These are phyloP conservation scores for Cryptococcus sp. DNA, from an alignment of 1,284 basidiomycete genomes.

Conservation along the genomic window DNA sequence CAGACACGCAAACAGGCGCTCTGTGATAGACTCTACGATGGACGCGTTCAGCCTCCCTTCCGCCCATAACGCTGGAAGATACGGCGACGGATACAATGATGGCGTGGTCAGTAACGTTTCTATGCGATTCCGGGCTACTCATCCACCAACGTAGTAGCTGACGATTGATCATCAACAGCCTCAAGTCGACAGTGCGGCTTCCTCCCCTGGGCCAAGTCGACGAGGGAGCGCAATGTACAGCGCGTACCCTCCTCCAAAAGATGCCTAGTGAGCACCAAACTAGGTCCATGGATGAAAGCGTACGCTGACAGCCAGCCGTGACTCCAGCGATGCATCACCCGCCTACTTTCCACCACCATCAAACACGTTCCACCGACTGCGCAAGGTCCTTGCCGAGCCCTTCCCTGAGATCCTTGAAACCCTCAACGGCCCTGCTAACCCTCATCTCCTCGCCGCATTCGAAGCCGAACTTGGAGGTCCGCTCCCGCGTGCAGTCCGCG, in stretches of 20 bases:
- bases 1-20: conserved; percentile 24
- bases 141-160: not conserved
- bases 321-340: conserved; percentile 14
- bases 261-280: conserved; percentile 22
- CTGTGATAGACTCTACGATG: conserved; percentile 37
- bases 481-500: conserved; percentile 74
- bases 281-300: not conserved
- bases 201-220: conserved; percentile 41
- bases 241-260: conserved; percentile 26
- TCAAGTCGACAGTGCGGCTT: conserved; percentile 26
- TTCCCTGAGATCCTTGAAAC: conserved; percentile 90
- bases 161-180: not conserved
- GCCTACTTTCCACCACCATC: conserved; percentile 68
- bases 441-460: conserved; percentile 70
- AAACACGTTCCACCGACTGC: conserved; percentile 76
- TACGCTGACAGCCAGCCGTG: not conserved
- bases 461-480: conserved; percentile 79
- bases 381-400: conserved; percentile 70
- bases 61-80: conserved; percentile 15
- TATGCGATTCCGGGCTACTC: not conserved
- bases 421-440: conserved; percentile 79
- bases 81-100: conserved; percentile 12
- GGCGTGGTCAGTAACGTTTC: conserved; percentile 15
- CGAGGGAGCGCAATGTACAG: conserved; percentile 25
- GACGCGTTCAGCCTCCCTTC: conserved; percentile 44